phyloP scores from a whole-genome alignment of 176 grass and related monocot species.

The Lolium rigidum region DNA sequence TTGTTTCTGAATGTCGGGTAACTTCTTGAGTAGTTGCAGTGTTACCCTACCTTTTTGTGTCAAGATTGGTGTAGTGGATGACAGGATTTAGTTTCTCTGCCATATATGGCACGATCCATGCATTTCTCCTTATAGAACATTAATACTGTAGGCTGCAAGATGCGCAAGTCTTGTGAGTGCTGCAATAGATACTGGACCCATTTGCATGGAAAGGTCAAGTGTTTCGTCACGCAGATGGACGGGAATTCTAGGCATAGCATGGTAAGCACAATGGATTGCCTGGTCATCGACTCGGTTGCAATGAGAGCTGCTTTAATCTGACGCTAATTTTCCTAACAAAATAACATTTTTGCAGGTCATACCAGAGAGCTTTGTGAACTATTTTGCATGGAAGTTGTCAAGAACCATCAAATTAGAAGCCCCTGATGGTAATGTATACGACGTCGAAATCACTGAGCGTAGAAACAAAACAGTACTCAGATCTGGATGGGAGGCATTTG shows the following conservation, averaged over 20 bases:
- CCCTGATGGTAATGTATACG: slow-evolving; percentile 38
- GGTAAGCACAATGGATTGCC: slow-evolving; percentile 23
- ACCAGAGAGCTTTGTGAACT: slow-evolving; percentile 46
- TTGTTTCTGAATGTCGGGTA: neutral
- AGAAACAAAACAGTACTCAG: slow-evolving; percentile 27
- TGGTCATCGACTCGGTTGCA: neutral
- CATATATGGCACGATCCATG: neutral
- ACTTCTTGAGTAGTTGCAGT: neutral
- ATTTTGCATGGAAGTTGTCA: slow-evolving; percentile 41
- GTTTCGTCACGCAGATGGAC: slow-evolving; percentile 36
- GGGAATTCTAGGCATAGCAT: slow-evolving; percentile 40
- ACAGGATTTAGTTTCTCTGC: neutral
- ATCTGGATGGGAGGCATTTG: slow-evolving; percentile 58
- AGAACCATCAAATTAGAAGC: slow-evolving; percentile 44
- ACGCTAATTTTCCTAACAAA: neutral
- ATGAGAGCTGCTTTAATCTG: neutral
- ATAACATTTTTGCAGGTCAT: slow-evolving; percentile 34
- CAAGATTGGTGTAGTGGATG: neutral
- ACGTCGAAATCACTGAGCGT: slow-evolving; percentile 24
- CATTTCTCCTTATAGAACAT: neutral
- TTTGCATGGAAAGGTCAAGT: slow-evolving; percentile 30
- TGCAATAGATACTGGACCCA: slow-evolving; percentile 12
- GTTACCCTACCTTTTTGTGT: neutral
- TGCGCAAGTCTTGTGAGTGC: neutral
- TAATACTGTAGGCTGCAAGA: neutral